Base-by-base conservation (phyloP, 2,329 filamentous ascomycete species). In the Sporothrix sp. region DNA sequence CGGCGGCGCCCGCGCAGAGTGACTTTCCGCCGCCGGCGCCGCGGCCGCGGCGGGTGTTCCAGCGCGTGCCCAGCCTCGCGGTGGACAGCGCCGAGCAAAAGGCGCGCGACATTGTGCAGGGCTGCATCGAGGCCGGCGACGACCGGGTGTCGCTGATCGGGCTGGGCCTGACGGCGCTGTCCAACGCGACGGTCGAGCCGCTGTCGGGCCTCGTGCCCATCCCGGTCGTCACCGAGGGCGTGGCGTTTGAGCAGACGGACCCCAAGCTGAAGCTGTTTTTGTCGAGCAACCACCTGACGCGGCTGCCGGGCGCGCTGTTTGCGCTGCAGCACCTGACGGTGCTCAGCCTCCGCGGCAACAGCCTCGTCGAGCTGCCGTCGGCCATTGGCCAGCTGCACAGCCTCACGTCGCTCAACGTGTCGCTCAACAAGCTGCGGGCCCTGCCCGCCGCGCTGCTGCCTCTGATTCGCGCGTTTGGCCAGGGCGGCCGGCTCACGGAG, bases 301-400 rank as follows among this genome's bases (percentile, higher is more conserved):
- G 66, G 13, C 66, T 85, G 2, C 84, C 84, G 0, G 68, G 70
- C 2, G 74, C 77, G 43, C 63, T 87, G 2, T 84, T 85, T 58
- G 71, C 76, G 42, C 66, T 87, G 2, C 67, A 78, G 20, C 68
- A 79, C 57, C 67, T 87, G 27, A 81, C 77, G 0, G 75, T 81
- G 14, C 72, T 88, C 11, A 85, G 76, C 57, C 69, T 88, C 14
- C 78, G 84, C 32, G 76, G 73, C 53, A 87, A 87, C 58, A 63
- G 71, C 21, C 70, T 88, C 13, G 67, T 66, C 0, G 75, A 83
- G 58, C 65, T 88, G 2, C 79, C 84, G 1, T 68, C 78, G 0
- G 69, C 72, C 3, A 78, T 87, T 44, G 69, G 68, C 20, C 74
- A 75, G 28, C 69, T 87, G 7, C 62, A 61, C 4, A 80, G 79